Percentiles rank a stretch among this genome's conserved stretches.
These are phyloP conservation scores for Epichloe bromicola DNA, from an alignment of 2,329 filamentous ascomycete species.

Conservation along the genomic window DNA sequence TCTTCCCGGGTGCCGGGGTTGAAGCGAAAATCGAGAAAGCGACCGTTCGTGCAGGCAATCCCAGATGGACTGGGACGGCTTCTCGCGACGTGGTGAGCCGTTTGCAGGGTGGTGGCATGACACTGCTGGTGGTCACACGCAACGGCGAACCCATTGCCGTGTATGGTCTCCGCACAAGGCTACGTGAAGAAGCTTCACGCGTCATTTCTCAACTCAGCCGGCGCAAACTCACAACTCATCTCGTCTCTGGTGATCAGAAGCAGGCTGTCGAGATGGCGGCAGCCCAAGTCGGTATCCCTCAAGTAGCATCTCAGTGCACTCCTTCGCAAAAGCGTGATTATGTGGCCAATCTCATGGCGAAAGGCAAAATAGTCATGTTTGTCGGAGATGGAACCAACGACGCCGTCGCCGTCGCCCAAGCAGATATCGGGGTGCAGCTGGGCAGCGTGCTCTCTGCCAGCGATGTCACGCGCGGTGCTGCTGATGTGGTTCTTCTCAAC, in stretches of 20 bases:
- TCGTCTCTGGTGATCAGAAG: slow-evolving; percentile 44
- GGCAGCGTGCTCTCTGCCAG: slow-evolving; percentile 28
- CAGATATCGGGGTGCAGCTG: slow-evolving; percentile 47
- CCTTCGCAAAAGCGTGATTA: slow-evolving; percentile 43
- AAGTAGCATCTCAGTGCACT: slow-evolving; percentile 31
- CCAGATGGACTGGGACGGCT: slow-evolving; percentile 26
- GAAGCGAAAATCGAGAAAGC: slow-evolving; percentile 19
- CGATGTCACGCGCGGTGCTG: slow-evolving; percentile 41
- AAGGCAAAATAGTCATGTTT: slow-evolving; percentile 35
- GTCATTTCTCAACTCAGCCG: slow-evolving; percentile 32
- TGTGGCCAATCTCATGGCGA: slow-evolving; percentile 25
- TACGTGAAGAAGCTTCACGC: slow-evolving; percentile 24
- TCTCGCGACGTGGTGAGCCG: slow-evolving; percentile 9
- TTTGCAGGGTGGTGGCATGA: slow-evolving; percentile 12
- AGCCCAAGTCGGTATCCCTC: slow-evolving; percentile 24
- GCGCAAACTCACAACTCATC: slow-evolving; percentile 35
- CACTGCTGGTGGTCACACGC: slow-evolving; percentile 16
- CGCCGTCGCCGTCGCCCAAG: slow-evolving; percentile 45
- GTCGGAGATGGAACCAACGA: slow-evolving; percentile 54
- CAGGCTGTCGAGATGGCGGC: slow-evolving; percentile 36
- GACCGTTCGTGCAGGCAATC: slow-evolving; percentile 30
- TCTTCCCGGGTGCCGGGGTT: slow-evolving; percentile 27
- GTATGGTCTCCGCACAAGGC: slow-evolving; percentile 32
- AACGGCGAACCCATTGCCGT: slow-evolving; percentile 24
- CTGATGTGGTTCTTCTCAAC: slow-evolving; percentile 44